These are phyloP conservation scores for Nigrospora osmanthi DNA, from an alignment of 2,329 filamentous ascomycete genomes.

Conservation along the genomic window DNA sequence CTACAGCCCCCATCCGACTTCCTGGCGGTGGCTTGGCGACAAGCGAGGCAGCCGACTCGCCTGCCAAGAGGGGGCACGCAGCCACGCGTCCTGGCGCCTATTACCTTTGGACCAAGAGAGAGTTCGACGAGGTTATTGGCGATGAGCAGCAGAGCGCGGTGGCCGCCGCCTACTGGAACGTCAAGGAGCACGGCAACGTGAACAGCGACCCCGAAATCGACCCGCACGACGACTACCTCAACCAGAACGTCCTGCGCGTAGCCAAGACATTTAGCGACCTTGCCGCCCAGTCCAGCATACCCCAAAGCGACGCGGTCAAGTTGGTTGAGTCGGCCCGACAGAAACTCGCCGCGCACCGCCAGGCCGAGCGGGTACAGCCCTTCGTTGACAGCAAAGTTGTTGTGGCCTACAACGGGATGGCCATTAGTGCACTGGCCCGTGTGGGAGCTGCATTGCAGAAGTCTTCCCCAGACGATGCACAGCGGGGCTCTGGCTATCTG, in stretches of 20 bases:
- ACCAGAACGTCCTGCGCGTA: slow-evolving; percentile 81
- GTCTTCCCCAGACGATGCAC: slow-evolving; percentile 22
- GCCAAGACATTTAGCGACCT: slow-evolving; percentile 60
- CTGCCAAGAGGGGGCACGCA: slow-evolving; percentile 62
- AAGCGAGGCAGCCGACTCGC: slow-evolving; percentile 85
- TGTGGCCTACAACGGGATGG: slow-evolving; percentile 80
- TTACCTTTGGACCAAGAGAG: slow-evolving; percentile 87
- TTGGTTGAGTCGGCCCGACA: slow-evolving; percentile 60
- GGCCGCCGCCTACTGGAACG: slow-evolving; percentile 77
- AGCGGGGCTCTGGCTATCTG: slow-evolving; percentile 53
- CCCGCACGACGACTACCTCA: slow-evolving; percentile 87
- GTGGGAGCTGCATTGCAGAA: slow-evolving; percentile 39
- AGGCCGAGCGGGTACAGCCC: slow-evolving; percentile 68
- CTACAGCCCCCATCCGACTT: slow-evolving; percentile 59
- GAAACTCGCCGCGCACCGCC: slow-evolving; percentile 64
- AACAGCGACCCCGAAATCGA: slow-evolving; percentile 60
- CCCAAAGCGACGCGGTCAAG: slow-evolving; percentile 58
- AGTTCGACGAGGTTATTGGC: slow-evolving; percentile 71
- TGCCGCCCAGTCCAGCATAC: slow-evolving; percentile 65
- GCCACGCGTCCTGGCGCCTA: slow-evolving; percentile 89
- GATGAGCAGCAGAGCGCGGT: slow-evolving; percentile 59
- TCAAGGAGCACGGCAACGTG: slow-evolving; percentile 80
- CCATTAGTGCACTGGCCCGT: slow-evolving; percentile 74
- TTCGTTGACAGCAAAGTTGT: slow-evolving; percentile 84
- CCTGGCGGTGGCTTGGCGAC: slow-evolving; percentile 71